These are phyloP conservation scores for Rhytidiadelphus loreus DNA, from an alignment of 225 moss, liverwort and hornwort genomes.

Conservation along the genomic window DNA sequence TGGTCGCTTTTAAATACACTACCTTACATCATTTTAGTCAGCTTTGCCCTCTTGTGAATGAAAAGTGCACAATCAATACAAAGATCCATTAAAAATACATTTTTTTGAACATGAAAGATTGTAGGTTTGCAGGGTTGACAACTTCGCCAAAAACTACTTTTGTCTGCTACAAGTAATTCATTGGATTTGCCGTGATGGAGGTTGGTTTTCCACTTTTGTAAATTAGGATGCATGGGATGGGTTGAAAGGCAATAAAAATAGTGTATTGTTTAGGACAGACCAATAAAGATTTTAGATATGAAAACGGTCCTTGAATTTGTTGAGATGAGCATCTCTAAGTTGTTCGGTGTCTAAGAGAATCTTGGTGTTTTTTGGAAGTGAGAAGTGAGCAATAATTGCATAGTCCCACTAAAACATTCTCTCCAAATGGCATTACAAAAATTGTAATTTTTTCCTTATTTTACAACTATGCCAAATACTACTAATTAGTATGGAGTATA, in stretches of 20 bases:
- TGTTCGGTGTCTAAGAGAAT: accelerated
- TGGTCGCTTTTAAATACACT: too few species aligned
- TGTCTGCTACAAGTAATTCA: neutral
- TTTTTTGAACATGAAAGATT: neutral
- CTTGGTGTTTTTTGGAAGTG: neutral
- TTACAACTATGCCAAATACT: neutral
- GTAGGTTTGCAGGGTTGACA: accelerated
- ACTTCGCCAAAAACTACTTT: neutral
- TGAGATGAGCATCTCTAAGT: neutral
- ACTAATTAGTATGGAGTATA: neutral
- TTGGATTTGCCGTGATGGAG: neutral
- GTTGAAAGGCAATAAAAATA: neutral
- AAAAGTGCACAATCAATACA: too few species aligned
- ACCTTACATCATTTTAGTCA: neutral
- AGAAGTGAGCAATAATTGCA: neutral
- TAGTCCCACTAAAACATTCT: accelerated
- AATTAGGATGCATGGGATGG: neutral
- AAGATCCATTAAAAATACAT: too few species aligned
- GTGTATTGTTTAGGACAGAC: accelerated
- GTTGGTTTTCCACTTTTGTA: neutral
- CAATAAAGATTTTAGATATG: neutral
- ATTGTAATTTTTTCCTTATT: neutral
- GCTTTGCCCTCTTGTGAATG: neutral
- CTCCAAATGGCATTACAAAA: neutral
- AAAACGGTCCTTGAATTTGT: accelerated